Base-by-base conservation (phyloP, 345 rosid genomes). In the Populus davidiana region DNA sequence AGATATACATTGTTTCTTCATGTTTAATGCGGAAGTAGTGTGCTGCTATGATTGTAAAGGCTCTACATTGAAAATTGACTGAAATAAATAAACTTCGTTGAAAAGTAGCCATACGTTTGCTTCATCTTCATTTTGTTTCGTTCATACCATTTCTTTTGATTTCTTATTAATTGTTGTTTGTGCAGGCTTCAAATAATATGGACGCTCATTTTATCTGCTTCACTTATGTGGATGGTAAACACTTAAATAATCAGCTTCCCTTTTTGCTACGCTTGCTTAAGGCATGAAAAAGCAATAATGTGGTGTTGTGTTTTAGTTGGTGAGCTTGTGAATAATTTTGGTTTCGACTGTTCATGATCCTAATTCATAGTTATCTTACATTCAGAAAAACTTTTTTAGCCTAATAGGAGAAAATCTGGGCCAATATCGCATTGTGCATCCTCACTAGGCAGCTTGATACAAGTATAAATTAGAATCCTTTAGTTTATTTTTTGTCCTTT, bases 201-300 rank as follows among this genome's bases (percentile, higher is more conserved):
- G 85, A 91, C 69, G 81, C 91, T 21, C 99, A 93, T 85, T 96
- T 92, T 81, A 90, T 92, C 83, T 92, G 98, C 90, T 90, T 93
- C 84, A 56, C 92, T 8, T 91, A 92, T 80, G 93, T 91, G 61
- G 90, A 93, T 77, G 99, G 98, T 93, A 89, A 31, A 69, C 44
- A 11, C 29, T 65, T 54, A 29, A 59, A 75, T 64, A 74, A 31
- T 29, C 44, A 29, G 14, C 49, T 64, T 64, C 33, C 71, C 59
- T 47, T 36, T 36, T 73, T 36, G 21, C 71, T 71, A 9, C 12
- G 23, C 31, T 16, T 17, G 14, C 3, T 23, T 35, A 4, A 20
- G 27, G 50, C 8, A 33, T 75, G 27, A 63, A 23, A 39, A 61
- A 25, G 13, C 54, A 47, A 63, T 7, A 68, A 39, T 65, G 12